A percentile compares a stretch with the other conserved stretches of the same genome.
Conservation (phyloP, 768 basidiomycete species). For the Macrocybe gigantea region DNA sequence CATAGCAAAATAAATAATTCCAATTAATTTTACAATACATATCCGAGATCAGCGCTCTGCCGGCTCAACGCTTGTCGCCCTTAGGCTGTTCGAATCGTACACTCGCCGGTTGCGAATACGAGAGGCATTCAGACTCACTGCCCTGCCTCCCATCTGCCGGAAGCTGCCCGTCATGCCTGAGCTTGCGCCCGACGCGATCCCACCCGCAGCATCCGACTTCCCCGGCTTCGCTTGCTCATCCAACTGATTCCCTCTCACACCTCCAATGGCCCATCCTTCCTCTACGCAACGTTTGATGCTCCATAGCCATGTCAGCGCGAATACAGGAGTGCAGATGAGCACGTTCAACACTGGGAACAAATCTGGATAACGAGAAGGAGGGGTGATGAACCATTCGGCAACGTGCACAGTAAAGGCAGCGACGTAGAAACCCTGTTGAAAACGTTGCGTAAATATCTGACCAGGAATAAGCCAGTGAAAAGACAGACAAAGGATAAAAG, state of each 20-base stretch:
- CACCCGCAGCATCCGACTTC: constrained; percentile 3
- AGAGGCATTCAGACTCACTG: constrained; percentile 14
- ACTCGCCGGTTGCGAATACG: not conserved
- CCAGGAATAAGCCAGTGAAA: constrained; percentile 1
- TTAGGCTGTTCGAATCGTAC: constrained; percentile 4
- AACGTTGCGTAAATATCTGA: constrained; percentile 1
- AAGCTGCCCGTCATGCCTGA: constrained; percentile 5
- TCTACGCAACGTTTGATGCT: constrained; percentile 78
- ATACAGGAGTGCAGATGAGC: constrained; percentile 73
- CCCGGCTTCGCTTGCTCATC: not conserved
- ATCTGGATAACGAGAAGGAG: constrained; percentile 80
- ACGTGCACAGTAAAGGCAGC: constrained; percentile 53
- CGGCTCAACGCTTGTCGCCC: constrained; percentile 7
- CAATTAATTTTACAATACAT: too few relatives aligned
- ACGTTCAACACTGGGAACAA: constrained; percentile 83
- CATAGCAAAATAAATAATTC: too few relatives aligned
- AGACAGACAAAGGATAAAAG: constrained; percentile 45
- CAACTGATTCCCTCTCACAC: constrained; percentile 23
- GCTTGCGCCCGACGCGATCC: constrained; percentile 4
- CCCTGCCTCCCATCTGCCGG: constrained; percentile 15
- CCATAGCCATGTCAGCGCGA: constrained; percentile 84
- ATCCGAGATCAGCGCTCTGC: not conserved
- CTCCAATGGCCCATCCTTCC: constrained; percentile 73
- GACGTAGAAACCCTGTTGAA: constrained; percentile 46
- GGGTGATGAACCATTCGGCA: constrained; percentile 52